Percentiles rank a stretch among this genome's conserved stretches.
These are phyloP conservation scores for Pittosporum tobira DNA, from an alignment of 129 eudicot genomes.

Conservation along the genomic window DNA sequence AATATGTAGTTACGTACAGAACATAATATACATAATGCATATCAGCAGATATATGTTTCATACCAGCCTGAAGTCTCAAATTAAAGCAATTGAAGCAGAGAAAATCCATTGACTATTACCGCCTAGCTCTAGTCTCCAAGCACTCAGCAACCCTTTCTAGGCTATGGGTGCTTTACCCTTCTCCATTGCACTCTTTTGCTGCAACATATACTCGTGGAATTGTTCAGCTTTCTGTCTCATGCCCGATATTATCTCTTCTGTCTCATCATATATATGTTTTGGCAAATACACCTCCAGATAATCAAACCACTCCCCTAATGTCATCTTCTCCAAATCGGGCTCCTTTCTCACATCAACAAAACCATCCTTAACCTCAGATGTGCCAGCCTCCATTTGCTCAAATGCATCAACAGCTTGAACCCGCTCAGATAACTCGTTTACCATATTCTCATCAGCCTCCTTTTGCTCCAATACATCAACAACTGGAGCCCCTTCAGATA, in stretches of 20 bases:
- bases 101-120: not conserved
- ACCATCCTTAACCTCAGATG: slow-evolving; percentile 10
- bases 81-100: not conserved
- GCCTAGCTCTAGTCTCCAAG: not conserved
- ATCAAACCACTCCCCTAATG: slow-evolving; percentile 67
- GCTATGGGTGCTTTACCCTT: slow-evolving; percentile 7
- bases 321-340: slow-evolving; percentile 58
- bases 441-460: slow-evolving; percentile 5
- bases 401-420: slow-evolving; percentile 9
- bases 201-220: slow-evolving; percentile 36
- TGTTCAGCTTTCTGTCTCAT: slow-evolving; percentile 34
- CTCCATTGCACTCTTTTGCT: slow-evolving; percentile 30
- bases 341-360: slow-evolving; percentile 7
- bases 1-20: no score
- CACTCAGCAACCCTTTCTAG: not conserved
- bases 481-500: not conserved
- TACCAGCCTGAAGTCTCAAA: not conserved
- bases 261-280: slow-evolving; percentile 37
- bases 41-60: not conserved
- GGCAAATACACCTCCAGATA: slow-evolving; percentile 54
- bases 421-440: slow-evolving; percentile 7
- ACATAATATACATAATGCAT: not conserved
- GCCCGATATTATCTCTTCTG: slow-evolving; percentile 27
- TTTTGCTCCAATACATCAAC: slow-evolving; percentile 5
- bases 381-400: slow-evolving; percentile 15